Conservation (phyloP, 306 rosid genomes). For the Acacia crassicarpa region DNA sequence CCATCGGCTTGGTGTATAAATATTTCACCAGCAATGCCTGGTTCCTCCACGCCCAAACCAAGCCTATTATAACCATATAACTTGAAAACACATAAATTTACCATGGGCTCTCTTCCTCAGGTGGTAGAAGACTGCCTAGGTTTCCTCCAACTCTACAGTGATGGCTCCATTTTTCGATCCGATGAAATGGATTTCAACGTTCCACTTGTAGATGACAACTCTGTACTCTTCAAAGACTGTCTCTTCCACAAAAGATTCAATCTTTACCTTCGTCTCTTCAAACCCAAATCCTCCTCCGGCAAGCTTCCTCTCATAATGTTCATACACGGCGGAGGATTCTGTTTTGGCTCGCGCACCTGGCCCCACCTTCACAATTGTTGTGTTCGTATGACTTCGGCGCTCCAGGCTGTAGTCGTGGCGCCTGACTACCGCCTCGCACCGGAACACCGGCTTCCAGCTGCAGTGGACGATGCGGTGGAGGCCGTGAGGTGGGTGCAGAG, state of each 20-base stretch:
- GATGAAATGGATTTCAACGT: slow-evolving; percentile 45
- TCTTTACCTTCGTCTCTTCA: slow-evolving; percentile 74
- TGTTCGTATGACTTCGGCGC: slow-evolving; percentile 53
- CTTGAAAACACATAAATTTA: background rate
- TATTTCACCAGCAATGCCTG: background rate
- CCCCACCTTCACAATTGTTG: slow-evolving; percentile 82
- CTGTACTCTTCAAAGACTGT: slow-evolving; percentile 57
- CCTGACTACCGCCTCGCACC: slow-evolving; percentile 87
- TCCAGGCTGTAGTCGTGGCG: slow-evolving; percentile 53
- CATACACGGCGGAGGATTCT: slow-evolving; percentile 91
- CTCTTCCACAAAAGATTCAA: slow-evolving; percentile 50
- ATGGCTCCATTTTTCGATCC: slow-evolving; percentile 73
- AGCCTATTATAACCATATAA: background rate
- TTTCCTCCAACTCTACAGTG: slow-evolving; percentile 73
- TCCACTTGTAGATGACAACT: slow-evolving; percentile 43
- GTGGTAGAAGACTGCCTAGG: slow-evolving; percentile 95
- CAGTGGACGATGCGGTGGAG: slow-evolving; percentile 69
- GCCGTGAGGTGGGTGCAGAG: slow-evolving; percentile 72
- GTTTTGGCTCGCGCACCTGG: slow-evolving; percentile 81
- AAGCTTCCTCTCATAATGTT: slow-evolving; percentile 51
- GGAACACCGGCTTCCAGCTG: slow-evolving; percentile 77
- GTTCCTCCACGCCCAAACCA: background rate
- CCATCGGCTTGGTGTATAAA: background rate
- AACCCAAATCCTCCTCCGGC: slow-evolving; percentile 32
- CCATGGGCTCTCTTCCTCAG: slow-evolving; percentile 76